Base-by-base conservation (phyloP, 2,329 filamentous ascomycete species). In the Rhynchosporium graminicola region DNA sequence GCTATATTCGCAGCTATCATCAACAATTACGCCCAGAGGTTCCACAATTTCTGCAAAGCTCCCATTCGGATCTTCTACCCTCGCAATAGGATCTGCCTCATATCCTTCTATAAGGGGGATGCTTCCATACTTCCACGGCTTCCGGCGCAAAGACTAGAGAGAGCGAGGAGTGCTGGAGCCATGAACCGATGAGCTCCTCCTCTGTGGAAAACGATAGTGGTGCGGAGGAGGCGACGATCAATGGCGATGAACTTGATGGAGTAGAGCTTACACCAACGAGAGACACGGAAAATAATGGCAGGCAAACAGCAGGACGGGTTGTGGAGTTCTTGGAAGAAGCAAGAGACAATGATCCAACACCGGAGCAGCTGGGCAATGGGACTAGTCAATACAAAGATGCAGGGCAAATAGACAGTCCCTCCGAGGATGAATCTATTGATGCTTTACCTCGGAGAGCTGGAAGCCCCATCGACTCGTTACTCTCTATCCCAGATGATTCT, bases 401-500 rank as follows among this genome's bases (percentile, higher is more conserved):
- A 13, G 63, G 79, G 43, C 75, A 77, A 28, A 66, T 72, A 52
- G 80, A 82, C 15, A 77, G 80, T 66, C 71, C 70, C 20, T 85
- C 83, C 8, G 82, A 84, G 60, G 78, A 81, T 65, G 81, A 80
- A 60, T 83, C 81, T n/a, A 73, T 79, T n/a, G 82, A 83, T 68
- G 80, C 79, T 54, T 69, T 82, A 31, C 82, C 83, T 43, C 77
- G 78, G 64, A 81, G 84, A 69, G 79, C 81, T 45, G 85, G 83
- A 50, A 96, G 91, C 71, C 89, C 88, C 7, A 81, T 84, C 57
- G 86, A 83, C 67, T 92, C 89, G 13, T 75, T 87, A 33, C 75
- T 85, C 62, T 96, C 92, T 4, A 87, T 86, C 31, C 90, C 91
- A 26, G 92, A 96, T 72, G 90, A 96, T 74, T 88, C 91, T 8